These are phyloP conservation scores for Tylopilus vinaceipallidus DNA, from an alignment of 768 basidiomycete genomes.

Conservation along the genomic window DNA sequence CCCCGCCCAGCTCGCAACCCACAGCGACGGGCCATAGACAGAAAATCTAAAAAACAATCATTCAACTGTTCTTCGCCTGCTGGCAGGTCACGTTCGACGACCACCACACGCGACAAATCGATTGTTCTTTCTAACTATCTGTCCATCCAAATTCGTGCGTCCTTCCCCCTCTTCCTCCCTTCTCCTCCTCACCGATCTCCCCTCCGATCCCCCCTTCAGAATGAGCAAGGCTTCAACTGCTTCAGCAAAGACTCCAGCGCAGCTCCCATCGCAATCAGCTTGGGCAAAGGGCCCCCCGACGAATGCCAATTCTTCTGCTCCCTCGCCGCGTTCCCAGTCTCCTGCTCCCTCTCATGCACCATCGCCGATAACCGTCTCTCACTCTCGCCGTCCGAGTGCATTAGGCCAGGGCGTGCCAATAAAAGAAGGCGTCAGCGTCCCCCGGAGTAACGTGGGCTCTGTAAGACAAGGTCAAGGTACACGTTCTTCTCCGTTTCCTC, in stretches of 20 bases:
- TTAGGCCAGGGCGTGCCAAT: slow-evolving; percentile 69
- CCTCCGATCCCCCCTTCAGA: slow-evolving; percentile 41
- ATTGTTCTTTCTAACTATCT: slow-evolving; percentile 49
- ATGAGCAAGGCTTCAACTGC: slow-evolving; percentile 91
- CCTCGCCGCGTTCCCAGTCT: slow-evolving; percentile 76
- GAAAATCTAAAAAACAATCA: slow-evolving; percentile 30
- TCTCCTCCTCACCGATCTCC: not conserved
- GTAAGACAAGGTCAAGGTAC: slow-evolving; percentile 66
- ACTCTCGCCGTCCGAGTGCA: slow-evolving; percentile 78
- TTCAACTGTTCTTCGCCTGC: slow-evolving; percentile 75
- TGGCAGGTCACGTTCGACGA: slow-evolving; percentile 90
- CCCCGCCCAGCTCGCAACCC: slow-evolving; percentile 33
- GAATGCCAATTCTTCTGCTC: slow-evolving; percentile 43
- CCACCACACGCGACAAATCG: slow-evolving; percentile 66
- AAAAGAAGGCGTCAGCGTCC: slow-evolving; percentile 77
- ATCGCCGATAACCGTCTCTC: slow-evolving; percentile 49
- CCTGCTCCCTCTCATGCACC: slow-evolving; percentile 56
- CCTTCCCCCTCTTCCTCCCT: slow-evolving; percentile 2
- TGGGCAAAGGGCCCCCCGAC: slow-evolving; percentile 89
- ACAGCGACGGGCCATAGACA: slow-evolving; percentile 45
- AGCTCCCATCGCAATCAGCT: slow-evolving; percentile 79
- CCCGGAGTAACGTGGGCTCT: slow-evolving; percentile 59
- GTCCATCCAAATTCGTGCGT: slow-evolving; percentile 42
- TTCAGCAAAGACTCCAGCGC: slow-evolving; percentile 69
- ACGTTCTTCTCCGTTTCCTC: slow-evolving; percentile 8